Conservation (phyloP, 2,329 filamentous ascomycete species). For the Keithomyces neogunnii region DNA sequence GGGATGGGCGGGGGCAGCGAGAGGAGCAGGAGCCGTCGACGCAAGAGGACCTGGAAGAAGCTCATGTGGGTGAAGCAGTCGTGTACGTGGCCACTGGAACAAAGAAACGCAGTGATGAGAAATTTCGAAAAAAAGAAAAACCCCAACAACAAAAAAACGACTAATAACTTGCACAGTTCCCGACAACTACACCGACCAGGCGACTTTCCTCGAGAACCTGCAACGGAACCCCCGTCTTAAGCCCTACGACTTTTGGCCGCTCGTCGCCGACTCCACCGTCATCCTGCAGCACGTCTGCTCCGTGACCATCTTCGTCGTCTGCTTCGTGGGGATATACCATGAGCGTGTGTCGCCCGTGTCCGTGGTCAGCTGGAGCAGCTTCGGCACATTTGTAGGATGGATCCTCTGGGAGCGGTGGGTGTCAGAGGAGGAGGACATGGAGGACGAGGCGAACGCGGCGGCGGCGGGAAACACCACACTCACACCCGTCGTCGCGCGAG, state of each 20-base stretch:
- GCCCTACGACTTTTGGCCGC: slow-evolving; percentile 96
- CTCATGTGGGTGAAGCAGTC: slow-evolving; percentile 96
- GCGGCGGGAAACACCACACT: slow-evolving; percentile 15
- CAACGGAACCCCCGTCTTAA: slow-evolving; percentile 89
- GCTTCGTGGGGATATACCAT: slow-evolving; percentile 84
- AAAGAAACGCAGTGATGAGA: too few relatives aligned
- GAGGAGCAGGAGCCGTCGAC: slow-evolving; percentile 56
- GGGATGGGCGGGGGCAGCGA: slow-evolving; percentile 45
- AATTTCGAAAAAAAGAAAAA: too few relatives aligned
- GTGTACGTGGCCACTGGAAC: slow-evolving; percentile 44
- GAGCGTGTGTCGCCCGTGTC: slow-evolving; percentile 83
- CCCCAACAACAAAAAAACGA: not conserved
- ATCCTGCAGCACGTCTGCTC: slow-evolving; percentile 96
- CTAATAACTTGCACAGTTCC: slow-evolving; percentile 50
- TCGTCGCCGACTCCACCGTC: slow-evolving; percentile 89
- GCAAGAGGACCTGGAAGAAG: slow-evolving; percentile 83
- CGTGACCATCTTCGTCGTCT: slow-evolving; percentile 88
- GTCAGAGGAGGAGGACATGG: slow-evolving; percentile 53
- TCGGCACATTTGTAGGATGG: slow-evolving; percentile 81
- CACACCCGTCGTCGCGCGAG: slow-evolving; percentile 12
- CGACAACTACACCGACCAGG: slow-evolving; percentile 98
- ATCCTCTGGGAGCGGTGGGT: slow-evolving; percentile 88
- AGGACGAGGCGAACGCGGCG: slow-evolving; percentile 28
- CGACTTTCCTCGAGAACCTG: slow-evolving; percentile 91
- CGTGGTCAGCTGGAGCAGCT: slow-evolving; percentile 76